Conservation (phyloP, 2,329 filamentous ascomycete genomes). For the Cytospora schulzeri region DNA sequence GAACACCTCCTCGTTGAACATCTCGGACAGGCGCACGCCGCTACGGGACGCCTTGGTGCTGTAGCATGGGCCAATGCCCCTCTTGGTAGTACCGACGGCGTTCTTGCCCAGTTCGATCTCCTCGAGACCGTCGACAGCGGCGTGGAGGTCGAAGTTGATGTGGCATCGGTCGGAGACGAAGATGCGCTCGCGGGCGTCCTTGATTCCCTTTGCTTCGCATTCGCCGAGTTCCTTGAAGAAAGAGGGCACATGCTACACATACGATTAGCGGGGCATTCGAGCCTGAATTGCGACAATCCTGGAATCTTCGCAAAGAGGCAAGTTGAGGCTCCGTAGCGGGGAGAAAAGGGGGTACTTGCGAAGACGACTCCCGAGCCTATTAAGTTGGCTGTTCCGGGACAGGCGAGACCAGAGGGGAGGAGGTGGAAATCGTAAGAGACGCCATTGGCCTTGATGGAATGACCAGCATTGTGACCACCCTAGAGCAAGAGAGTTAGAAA, state of each 20-base stretch:
- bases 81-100: conserved; percentile 47
- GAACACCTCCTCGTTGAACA: conserved; percentile 68
- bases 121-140: conserved; percentile 67
- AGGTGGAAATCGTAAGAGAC: conserved; percentile 60
- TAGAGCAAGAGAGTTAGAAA: background rate
- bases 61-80: conserved; percentile 36
- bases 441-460: conserved; percentile 47
- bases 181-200: conserved; percentile 57
- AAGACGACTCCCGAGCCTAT: conserved; percentile 72
- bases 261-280: background rate
- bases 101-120: conserved; percentile 50
- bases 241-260: conserved; percentile 45
- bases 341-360: conserved; percentile 47
- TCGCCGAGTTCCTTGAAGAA: conserved; percentile 68
- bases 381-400: conserved; percentile 70
- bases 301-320: background rate
- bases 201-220: conserved; percentile 61
- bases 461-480: conserved; percentile 62
- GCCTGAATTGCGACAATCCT: conserved; percentile 1
- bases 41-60: conserved; percentile 46
- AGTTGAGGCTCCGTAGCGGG: background rate
- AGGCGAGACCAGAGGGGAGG: conserved; percentile 71
- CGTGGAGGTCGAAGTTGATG: conserved; percentile 65
- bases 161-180: conserved; percentile 64
- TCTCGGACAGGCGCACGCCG: conserved; percentile 66